A percentile compares a stretch with the other conserved stretches of the same genome.
Evolutionary conservation across 2,329 filamentous ascomycete species (phyloP).

Genomic region (Trichophyton equinum): DNA sequence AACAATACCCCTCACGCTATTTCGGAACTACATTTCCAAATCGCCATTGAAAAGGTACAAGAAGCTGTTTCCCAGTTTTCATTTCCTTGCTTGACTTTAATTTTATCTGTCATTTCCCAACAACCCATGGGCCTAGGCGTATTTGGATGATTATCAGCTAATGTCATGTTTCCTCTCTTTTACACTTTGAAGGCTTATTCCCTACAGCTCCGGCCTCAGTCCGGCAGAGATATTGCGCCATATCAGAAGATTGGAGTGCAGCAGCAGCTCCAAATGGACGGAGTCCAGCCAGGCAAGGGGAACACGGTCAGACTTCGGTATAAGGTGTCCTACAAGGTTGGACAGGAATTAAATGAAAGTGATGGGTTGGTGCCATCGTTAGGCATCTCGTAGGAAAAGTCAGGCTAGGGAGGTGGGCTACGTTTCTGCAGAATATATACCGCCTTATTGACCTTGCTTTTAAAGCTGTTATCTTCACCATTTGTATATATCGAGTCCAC

Average conservation of each 20-base stretch:
- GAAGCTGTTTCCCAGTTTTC: not conserved
- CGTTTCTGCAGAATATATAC: not conserved
- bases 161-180: conserved; percentile 1
- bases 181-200: conserved; percentile 52
- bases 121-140: too few relatives aligned
- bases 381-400: conserved; percentile 47
- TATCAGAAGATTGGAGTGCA: conserved; percentile 63
- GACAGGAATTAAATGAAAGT: conserved; percentile 52
- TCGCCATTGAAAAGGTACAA: conserved; percentile 81
- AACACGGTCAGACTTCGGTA: conserved; percentile 78
- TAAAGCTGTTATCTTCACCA: too few relatives aligned
- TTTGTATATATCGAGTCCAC: too few relatives aligned
- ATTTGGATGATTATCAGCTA: not conserved
- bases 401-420: not conserved
- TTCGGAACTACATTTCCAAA: conserved; percentile 72
- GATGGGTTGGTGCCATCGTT: conserved; percentile 75
- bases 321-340: conserved; percentile 69
- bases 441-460: too few relatives aligned
- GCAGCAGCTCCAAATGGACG: conserved; percentile 66
- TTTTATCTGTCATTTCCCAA: not conserved
- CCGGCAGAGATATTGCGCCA: conserved; percentile 61
- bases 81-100: not conserved
- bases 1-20: conserved; percentile 63
- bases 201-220: conserved; percentile 73
- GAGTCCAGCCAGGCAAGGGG: conserved; percentile 60